phyloP scores from a whole-genome alignment of 1,284 basidiomycete species.

The Boletellus deceptivus region DNA sequence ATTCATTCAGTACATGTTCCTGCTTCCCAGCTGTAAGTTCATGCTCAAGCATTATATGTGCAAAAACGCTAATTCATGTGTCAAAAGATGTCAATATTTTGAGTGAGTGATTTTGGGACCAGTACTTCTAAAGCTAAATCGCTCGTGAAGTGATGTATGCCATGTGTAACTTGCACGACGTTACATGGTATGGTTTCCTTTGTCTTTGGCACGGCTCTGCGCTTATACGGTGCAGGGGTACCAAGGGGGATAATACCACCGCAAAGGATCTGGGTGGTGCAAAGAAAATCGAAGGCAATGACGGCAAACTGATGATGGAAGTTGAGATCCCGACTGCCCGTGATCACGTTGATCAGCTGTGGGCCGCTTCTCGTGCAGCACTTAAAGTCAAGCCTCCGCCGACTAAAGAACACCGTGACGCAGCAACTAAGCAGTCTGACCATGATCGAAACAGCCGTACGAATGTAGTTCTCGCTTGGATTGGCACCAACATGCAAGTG shows the following conservation, averaged over 20 bases:
- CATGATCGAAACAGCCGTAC: constrained; percentile 80
- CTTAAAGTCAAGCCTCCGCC: constrained; percentile 64
- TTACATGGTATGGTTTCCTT: constrained; percentile 61
- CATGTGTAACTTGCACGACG: constrained; percentile 89
- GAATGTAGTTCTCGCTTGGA: constrained; percentile 83
- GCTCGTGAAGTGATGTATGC: constrained; percentile 71
- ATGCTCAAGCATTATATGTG: background rate
- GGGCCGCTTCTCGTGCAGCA: constrained; percentile 69
- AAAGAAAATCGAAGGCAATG: constrained; percentile 80
- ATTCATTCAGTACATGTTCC: constrained; percentile 82
- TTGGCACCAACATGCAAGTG: constrained; percentile 78
- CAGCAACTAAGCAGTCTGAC: constrained; percentile 89
- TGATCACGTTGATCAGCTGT: constrained; percentile 85
- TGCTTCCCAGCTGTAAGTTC: constrained; percentile 67
- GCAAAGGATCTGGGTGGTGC: constrained; percentile 85
- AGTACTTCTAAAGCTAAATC: background rate
- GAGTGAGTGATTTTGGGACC: constrained; percentile 40
- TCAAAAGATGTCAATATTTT: constrained; percentile 81
- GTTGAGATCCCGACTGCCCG: constrained; percentile 77
- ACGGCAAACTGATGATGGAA: constrained; percentile 84
- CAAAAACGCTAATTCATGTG: constrained; percentile 10
- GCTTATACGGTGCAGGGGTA: constrained; percentile 56
- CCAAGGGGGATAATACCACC: constrained; percentile 86
- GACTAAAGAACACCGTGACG: constrained; percentile 78
- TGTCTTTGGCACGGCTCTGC: background rate